These are phyloP conservation scores for Teratosphaeria zuluensis DNA, from an alignment of 2,329 filamentous ascomycete species.

Conservation along the genomic window DNA sequence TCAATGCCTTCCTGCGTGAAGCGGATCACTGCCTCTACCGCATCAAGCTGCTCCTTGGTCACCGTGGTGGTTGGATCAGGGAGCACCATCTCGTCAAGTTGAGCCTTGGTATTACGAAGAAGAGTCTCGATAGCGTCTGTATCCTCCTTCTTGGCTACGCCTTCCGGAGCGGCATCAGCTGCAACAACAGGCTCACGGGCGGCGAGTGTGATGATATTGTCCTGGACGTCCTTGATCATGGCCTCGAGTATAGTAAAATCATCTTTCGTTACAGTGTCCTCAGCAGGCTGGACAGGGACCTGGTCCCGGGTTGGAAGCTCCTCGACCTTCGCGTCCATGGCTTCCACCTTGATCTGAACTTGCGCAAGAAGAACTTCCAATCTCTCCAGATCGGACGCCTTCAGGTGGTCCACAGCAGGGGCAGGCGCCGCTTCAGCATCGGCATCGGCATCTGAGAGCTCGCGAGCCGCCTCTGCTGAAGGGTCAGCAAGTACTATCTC, in stretches of 20 bases:
- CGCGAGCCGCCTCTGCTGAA: constrained; percentile 21
- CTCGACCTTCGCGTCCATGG: constrained; percentile 50
- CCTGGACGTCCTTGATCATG: constrained; percentile 48
- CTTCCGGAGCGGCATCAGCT: constrained; percentile 28
- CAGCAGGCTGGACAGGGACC: constrained; percentile 25
- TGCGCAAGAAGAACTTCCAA: constrained; percentile 76
- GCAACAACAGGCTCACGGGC: constrained; percentile 19
- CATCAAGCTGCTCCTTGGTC: constrained; percentile 49
- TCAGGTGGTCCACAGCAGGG: constrained; percentile 34
- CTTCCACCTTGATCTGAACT: constrained; percentile 74
- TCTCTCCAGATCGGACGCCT: constrained; percentile 69
- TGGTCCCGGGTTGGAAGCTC: constrained; percentile 35
- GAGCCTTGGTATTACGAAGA: constrained; percentile 77
- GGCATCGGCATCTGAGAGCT: neutral
- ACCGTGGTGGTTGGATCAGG: constrained; percentile 60
- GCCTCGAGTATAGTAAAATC: constrained; percentile 42
- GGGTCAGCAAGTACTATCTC: constrained; percentile 46
- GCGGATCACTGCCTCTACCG: constrained; percentile 57
- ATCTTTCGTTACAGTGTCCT: constrained; percentile 36
- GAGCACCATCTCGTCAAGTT: constrained; percentile 66
- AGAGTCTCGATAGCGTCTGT: constrained; percentile 86
- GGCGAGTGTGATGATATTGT: constrained; percentile 45
- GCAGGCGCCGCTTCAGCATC: constrained; percentile 6
- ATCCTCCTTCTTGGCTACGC: constrained; percentile 65
- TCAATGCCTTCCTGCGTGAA: constrained; percentile 67